A percentile compares a stretch with the other conserved stretches of the same genome.
phyloP scores from a whole-genome alignment of 306 rosid genomes.

The Medicago ruthenica region DNA sequence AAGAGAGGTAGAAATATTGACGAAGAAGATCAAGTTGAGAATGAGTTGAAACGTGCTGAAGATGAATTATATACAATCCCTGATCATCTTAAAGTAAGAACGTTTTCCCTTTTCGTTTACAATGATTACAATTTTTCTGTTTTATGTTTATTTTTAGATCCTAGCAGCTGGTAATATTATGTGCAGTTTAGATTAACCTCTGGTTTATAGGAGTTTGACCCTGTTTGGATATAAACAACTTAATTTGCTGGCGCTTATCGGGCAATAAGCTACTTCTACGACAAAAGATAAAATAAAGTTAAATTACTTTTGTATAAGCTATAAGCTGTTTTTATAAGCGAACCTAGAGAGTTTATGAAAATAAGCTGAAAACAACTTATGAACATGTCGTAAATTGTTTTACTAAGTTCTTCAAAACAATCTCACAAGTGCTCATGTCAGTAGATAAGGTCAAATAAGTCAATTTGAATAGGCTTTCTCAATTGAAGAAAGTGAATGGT shows the following conservation, averaged over 20 bases:
- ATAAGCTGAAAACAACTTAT: too few species aligned
- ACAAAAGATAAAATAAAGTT: too few species aligned
- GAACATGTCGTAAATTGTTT: too few species aligned
- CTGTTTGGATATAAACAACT: too few species aligned
- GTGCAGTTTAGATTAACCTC: neutral
- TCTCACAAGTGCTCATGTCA: too few species aligned
- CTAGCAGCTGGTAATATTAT: neutral
- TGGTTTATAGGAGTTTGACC: neutral
- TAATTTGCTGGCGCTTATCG: too few species aligned
- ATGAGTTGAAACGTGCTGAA: slow-evolving; percentile 87
- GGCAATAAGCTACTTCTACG: too few species aligned
- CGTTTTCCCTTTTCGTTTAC: slow-evolving; percentile 9
- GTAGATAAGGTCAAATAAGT: too few species aligned
- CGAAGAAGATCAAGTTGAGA: slow-evolving; percentile 68
- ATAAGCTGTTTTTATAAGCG: too few species aligned
- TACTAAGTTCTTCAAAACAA: too few species aligned
- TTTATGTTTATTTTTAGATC: slow-evolving; percentile 7
- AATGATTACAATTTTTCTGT: neutral
- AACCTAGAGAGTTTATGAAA: too few species aligned
- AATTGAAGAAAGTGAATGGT: neutral
- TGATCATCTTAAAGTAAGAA: slow-evolving; percentile 90
- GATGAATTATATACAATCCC: slow-evolving; percentile 94
- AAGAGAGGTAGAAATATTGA: slow-evolving; percentile 79
- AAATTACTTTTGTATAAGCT: too few species aligned
- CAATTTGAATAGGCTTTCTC: neutral